A percentile compares a stretch with the other conserved stretches of the same genome.
Conservation (phyloP, 2,329 filamentous ascomycete genomes). For the Colletotrichum lupini region DNA sequence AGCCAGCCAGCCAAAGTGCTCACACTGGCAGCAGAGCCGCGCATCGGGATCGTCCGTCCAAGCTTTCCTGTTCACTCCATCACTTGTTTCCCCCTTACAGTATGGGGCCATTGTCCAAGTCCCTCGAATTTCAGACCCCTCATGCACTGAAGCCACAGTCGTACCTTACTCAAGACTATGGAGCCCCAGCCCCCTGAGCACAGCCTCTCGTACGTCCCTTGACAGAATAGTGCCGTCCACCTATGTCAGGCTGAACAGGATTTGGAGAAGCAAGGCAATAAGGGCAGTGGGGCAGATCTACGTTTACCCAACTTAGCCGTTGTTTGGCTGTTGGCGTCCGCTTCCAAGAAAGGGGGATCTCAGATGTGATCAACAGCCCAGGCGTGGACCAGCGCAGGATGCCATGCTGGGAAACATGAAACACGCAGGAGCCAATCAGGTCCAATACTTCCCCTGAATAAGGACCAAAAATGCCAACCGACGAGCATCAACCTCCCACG, state of each 20-base stretch:
- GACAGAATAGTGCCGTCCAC: background rate
- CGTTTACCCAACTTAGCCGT: background rate
- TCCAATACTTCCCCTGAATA: slow-evolving; percentile 10
- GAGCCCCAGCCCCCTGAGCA: background rate
- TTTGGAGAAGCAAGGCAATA: background rate
- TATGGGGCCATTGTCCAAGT: background rate
- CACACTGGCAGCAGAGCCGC: slow-evolving; percentile 11
- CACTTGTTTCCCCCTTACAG: background rate
- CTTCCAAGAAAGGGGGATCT: slow-evolving; percentile 5
- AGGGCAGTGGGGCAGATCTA: background rate
- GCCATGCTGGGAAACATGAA: slow-evolving; percentile 34
- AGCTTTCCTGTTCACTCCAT: background rate
- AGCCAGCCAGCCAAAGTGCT: background rate
- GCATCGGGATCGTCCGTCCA: background rate
- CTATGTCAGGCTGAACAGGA: background rate
- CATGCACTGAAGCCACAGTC: background rate
- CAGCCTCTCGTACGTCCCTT: background rate
- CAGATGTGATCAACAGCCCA: slow-evolving; percentile 14
- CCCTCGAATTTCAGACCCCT: background rate
- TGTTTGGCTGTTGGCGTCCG: background rate
- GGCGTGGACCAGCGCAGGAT: background rate
- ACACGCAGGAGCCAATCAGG: slow-evolving; percentile 31
- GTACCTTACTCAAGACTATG: background rate
- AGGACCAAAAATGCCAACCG: background rate
- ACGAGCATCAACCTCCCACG: slow-evolving; percentile 14